phyloP scores from a whole-genome alignment of 1,139 yeast species.

The Taphrina confusa region DNA sequence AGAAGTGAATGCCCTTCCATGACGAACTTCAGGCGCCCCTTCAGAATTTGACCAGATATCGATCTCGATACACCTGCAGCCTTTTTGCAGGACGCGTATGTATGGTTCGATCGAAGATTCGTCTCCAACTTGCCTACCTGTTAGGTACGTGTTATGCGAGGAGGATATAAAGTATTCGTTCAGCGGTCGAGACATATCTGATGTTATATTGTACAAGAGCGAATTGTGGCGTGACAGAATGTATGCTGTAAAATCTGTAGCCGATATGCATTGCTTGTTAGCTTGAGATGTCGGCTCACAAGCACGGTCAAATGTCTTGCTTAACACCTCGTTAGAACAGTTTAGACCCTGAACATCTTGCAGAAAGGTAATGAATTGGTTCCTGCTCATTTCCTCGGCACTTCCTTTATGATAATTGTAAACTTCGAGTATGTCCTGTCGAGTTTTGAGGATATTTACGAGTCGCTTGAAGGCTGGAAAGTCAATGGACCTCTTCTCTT shows the following conservation, averaged over 20 bases:
- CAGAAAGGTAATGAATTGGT: slow-evolving; percentile 55
- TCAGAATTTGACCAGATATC: slow-evolving; percentile 89
- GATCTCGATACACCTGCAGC: slow-evolving; percentile 89
- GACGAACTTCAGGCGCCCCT: slow-evolving; percentile 79
- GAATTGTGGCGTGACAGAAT: slow-evolving; percentile 53
- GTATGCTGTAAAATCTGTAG: slow-evolving; percentile 57
- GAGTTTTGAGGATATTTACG: slow-evolving; percentile 56
- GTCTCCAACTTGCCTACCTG: slow-evolving; percentile 92
- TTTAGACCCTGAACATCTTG: slow-evolving; percentile 51
- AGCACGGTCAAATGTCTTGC: slow-evolving; percentile 13
- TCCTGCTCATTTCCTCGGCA: slow-evolving; percentile 44
- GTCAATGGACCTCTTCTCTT: slow-evolving; percentile 53
- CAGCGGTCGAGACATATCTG: slow-evolving; percentile 66
- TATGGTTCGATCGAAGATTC: slow-evolving; percentile 88
- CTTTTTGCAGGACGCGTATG: slow-evolving; percentile 81
- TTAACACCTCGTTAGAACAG: background rate
- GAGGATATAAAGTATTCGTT: slow-evolving; percentile 87
- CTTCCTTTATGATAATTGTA: slow-evolving; percentile 45
- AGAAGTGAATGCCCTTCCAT: slow-evolving; percentile 80
- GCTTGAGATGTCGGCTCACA: slow-evolving; percentile 18
- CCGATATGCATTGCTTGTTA: slow-evolving; percentile 10
- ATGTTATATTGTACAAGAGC: slow-evolving; percentile 43
- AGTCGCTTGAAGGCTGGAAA: slow-evolving; percentile 74
- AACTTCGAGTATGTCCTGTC: slow-evolving; percentile 55
- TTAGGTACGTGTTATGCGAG: slow-evolving; percentile 88